Evolutionary conservation across 768 basidiomycete species (phyloP), one percentile per base, ranked within the genome.

Genomic region (Pilatotrama ljubarskyi): DNA sequence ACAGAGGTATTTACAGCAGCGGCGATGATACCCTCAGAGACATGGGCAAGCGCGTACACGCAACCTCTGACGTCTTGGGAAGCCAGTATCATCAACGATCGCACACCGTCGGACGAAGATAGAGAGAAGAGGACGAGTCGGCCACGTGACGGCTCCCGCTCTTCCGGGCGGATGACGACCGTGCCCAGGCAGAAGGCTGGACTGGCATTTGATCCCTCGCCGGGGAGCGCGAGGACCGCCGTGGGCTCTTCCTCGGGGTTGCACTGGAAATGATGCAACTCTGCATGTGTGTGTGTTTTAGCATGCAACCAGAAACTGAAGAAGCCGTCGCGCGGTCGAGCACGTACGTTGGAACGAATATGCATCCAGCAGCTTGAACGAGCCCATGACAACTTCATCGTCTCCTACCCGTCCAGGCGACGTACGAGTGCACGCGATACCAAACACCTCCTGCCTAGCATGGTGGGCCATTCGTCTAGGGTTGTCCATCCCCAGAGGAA

Each of bases 1-100:
- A 94, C 93, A 7, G 87, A 81, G 5, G 90, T 85, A 67, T 93
- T 92, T 42, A 93, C 80, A 0, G 90, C 86, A 8, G 84, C 89
- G 1, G 84, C 82, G 42, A 94, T 72, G 55, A 79, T 74, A 32
- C 78, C 80, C 4, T 72, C 72, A 4, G 56, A 25, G 7, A 84
- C 70, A 15, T 74, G 73, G 0, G 80, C 76, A 20, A 94, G 64
- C 1, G 86, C 80, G 69, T 87, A 93, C 1, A 92, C 85, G 65
- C 87, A 88, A 17, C 93, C 93, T 15, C 72, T 67, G 20, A 86
- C 81, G 1, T 78, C 70, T 1, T 70, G 63, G 15, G 82, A 77
- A 0, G 83, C 72, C 17, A 84, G 68, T 29, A 82, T 42, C 13
- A 35, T 29, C 63, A 51, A 63, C 56, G 44, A 71, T 49, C 46